Evolutionary conservation across 257 asterid species (phyloP), one percentile per base, ranked within the genome.

Genomic region (Plantago major): DNA sequence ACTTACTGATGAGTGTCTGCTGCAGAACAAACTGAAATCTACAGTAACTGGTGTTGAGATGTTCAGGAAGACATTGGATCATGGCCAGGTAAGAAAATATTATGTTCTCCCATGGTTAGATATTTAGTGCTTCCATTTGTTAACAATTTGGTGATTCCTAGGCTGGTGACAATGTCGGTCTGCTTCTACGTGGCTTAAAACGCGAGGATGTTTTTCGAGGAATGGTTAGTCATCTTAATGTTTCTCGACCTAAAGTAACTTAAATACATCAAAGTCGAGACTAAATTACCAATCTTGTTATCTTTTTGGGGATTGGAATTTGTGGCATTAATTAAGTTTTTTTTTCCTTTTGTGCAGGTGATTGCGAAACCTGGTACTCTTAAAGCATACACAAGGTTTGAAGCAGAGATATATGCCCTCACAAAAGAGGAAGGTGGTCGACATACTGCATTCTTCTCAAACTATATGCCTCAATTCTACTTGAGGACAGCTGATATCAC

Each of bases 371-470:
- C 99, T 33, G 78, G 78, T 62, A 74, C 90, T 42, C 78, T 90
- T 28, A 93, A 89, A 80, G 80, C 97, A 28, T 90, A 80, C 81
- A 93, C 95, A 71, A 87, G 70, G 71, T 93, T 93, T 57, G 97
- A 93, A 70, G 99, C 99, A 9, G 99, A 93, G 77, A 93, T 93
- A 57, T 93, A 93, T 47, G 99, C 89, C 47, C 97, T 93, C 48
- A 90, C 99, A 6, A 93, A 93, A 79, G 99, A 90, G 72, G 99
- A 93, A 83, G 97, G 99, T 28, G 99, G 99, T 58, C 97, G 99
- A 68, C 99, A 93, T 62, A 93, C 99, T 11, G 96, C 99, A 40
- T 93, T 93, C 71, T 87, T 93, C 79, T 85, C 97, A 60, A 93
- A 93, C 69, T 93, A 93, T 70, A 84, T 78, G 69, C 99, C 99